Evolutionary conservation across 371 early-diverging fungal species (phyloP).

Genomic region (Mucor velutinosus): DNA sequence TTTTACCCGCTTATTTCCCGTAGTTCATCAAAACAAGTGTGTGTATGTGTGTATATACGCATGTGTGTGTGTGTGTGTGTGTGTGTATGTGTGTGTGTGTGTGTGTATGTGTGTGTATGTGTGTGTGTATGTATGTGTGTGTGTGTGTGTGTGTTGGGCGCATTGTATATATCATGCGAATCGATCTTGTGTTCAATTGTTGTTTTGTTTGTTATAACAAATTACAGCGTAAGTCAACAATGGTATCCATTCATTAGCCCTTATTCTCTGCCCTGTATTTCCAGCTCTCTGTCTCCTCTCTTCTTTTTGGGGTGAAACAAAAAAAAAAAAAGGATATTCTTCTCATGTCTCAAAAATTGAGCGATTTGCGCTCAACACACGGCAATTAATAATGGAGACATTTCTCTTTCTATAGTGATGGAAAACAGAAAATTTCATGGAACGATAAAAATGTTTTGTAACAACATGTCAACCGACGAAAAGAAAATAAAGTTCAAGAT

Average conservation of each 20-base stretch:
- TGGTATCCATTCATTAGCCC: background rate
- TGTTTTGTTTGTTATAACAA: conserved; percentile 8
- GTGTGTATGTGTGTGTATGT: no score
- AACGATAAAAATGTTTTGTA: background rate
- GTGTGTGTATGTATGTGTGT: no score
- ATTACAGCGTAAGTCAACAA: background rate
- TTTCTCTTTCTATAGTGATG: background rate
- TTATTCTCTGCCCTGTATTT: background rate
- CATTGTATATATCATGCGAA: conserved; percentile 18
- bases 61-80: no score
- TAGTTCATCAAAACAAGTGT: no score
- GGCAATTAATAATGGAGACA: background rate
- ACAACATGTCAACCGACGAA: background rate
- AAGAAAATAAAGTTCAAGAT: background rate
- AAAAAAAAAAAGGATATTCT: background rate
- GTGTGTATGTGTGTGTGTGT: background rate
- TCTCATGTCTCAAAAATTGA: background rate
- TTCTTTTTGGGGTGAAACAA: conserved; percentile 6
- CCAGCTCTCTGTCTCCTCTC: background rate
- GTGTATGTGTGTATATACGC: no score
- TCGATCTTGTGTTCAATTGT: conserved; percentile 16
- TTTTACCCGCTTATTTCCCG: conserved; percentile 1
- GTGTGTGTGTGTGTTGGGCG: background rate
- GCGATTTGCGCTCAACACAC: background rate
- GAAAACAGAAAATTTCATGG: background rate